A percentile compares a stretch with the other conserved stretches of the same genome.
phyloP scores from a whole-genome alignment of 495 filamentous ascomycete genomes.

The Penicillium canariense region DNA sequence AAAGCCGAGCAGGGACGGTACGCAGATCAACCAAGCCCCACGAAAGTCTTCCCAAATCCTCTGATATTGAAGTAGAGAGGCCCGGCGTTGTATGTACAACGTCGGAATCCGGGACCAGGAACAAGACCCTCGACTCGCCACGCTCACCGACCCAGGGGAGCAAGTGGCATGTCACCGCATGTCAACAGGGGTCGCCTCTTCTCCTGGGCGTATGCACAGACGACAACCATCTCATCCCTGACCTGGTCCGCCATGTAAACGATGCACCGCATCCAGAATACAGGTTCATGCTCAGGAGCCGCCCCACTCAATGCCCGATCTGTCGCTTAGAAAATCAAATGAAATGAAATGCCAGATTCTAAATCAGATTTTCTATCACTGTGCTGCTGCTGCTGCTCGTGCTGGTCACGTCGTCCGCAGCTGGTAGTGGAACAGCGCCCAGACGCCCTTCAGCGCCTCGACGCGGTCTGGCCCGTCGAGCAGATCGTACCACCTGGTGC shows the following conservation, averaged over 20 bases:
- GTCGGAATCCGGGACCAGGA: no score
- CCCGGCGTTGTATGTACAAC: no score
- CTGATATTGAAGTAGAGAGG: no score
- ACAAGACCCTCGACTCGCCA: no score
- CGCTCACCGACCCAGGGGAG: neutral
- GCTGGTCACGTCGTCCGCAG: conserved; percentile 53
- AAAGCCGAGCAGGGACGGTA: no score
- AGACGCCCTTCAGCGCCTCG: conserved; percentile 68
- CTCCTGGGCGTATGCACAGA: no score
- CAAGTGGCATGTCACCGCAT: neutral
- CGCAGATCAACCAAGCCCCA: no score
- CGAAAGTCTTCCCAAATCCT: no score
- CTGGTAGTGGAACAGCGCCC: conserved; percentile 71
- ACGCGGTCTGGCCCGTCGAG: conserved; percentile 65
- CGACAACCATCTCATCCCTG: no score
- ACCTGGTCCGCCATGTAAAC: conserved; percentile 9
- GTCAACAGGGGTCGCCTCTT: neutral
- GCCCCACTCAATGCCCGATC: no score
- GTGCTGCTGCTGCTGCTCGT: neutral
- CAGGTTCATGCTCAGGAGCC: neutral
- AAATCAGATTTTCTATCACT: neutral
- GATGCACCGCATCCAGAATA: conserved; percentile 9
- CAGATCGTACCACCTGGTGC: conserved; percentile 78
- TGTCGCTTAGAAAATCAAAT: no score
- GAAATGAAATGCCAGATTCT: neutral